Evolutionary conservation across 306 rosid genomes (phyloP).

Genomic region (Rubus idaeus): DNA sequence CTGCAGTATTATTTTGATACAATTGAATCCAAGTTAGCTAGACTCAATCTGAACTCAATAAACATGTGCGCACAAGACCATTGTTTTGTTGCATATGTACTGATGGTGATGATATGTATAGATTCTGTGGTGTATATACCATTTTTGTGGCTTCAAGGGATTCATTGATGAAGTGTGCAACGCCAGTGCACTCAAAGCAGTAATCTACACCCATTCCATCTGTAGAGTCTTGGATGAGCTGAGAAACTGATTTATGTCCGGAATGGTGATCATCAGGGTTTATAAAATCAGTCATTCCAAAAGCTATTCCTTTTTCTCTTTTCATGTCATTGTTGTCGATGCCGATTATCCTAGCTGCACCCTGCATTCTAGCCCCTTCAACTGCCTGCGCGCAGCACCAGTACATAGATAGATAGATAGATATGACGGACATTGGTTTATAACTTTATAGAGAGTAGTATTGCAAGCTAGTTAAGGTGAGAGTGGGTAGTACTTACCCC

Average conservation of each 20-base stretch:
- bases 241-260: conserved; percentile 21
- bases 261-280: conserved; percentile 25
- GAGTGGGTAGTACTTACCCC: conserved; percentile 22
- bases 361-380: conserved; percentile 42
- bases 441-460: no score
- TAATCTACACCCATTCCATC: conserved; percentile 65
- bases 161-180: conserved; percentile 33
- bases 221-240: conserved; percentile 37
- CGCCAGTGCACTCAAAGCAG: conserved; percentile 53
- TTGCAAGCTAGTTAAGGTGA: not conserved
- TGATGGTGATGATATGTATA: not conserved
- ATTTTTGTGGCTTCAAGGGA: conserved; percentile 50
- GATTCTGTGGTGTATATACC: conserved; percentile 25
- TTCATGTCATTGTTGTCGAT: conserved; percentile 46
- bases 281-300: conserved; percentile 50
- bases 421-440: no score
- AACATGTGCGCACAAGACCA: no score
- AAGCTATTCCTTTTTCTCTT: conserved; percentile 39
- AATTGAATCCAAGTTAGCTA: no score
- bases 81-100: no score
- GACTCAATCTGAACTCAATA: no score
- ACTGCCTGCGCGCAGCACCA: conserved; percentile 1
- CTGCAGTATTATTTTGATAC: conserved; percentile 1
- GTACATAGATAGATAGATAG: not conserved
- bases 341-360: conserved; percentile 50